Evolutionary conservation across 176 grass and related monocot species (phyloP).

Genomic region (Triticum dicoccoides): DNA sequence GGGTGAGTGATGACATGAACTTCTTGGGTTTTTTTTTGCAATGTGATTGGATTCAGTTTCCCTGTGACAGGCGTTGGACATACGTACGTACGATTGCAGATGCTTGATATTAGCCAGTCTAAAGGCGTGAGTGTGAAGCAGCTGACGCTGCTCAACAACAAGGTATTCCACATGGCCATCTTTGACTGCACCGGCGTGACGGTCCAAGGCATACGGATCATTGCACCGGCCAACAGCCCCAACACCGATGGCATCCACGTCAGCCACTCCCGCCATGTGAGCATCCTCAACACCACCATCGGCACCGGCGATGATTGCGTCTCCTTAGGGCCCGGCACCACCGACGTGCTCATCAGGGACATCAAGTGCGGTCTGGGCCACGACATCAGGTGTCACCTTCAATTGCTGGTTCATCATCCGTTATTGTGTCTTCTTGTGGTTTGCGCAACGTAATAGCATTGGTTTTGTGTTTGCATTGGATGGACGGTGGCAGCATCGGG

Average conservation of each 20-base stretch:
- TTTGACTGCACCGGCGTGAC: constrained; percentile 40
- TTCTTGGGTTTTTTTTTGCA: not conserved
- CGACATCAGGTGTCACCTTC: constrained; percentile 45
- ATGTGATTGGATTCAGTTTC: not conserved
- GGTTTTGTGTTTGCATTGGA: not conserved
- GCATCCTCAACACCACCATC: constrained; percentile 25
- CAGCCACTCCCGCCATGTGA: constrained; percentile 44
- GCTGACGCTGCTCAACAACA: constrained; percentile 41
- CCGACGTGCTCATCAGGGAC: constrained; percentile 35
- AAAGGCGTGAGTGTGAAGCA: constrained; percentile 38
- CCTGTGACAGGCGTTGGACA: not conserved
- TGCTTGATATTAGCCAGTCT: constrained; percentile 46
- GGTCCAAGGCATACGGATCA: constrained; percentile 32
- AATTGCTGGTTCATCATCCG: not conserved
- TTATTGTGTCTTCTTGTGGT: not conserved
- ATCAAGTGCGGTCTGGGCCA: constrained; percentile 59
- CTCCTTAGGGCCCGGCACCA: constrained; percentile 49
- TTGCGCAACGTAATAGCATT: not conserved
- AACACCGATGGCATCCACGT: constrained; percentile 69
- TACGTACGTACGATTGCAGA: constrained; percentile 14
- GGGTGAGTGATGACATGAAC: constrained; percentile 4
- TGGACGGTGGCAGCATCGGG: constrained; percentile 49
- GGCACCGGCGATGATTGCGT: constrained; percentile 71
- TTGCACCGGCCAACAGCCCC: constrained; percentile 55
- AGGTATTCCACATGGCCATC: constrained; percentile 57